Percentiles rank a stretch among this genome's conserved stretches.
Conservation (phyloP, 192 early-diverging fungal species). For the Gamsiella multidivaricata region DNA sequence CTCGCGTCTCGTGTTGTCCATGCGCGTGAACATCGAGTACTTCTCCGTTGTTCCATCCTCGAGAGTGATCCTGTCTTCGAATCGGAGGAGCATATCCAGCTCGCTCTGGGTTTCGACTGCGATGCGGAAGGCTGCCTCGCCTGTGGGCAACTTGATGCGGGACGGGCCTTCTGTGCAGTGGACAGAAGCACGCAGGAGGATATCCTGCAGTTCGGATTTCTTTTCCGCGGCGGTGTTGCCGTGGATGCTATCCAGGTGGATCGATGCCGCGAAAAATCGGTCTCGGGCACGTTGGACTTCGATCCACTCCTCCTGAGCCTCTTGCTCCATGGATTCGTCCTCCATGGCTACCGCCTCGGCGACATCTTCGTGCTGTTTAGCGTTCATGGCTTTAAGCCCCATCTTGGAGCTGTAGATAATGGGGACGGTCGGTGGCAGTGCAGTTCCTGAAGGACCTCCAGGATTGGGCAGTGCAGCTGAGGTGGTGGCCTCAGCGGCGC, state of each 20-base stretch:
- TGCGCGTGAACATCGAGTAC: neutral
- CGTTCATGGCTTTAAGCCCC: no score
- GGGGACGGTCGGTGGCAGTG: no score
- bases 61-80: neutral
- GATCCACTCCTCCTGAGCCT: neutral
- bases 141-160: neutral
- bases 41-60: neutral
- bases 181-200: neutral
- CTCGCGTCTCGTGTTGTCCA: neutral
- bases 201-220: neutral
- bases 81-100: neutral
- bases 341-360: no score
- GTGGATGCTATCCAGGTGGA: neutral
- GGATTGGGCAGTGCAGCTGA: no score
- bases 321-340: neutral
- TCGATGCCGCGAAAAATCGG: neutral
- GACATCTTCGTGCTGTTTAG: neutral
- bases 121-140: neutral
- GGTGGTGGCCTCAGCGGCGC: neutral
- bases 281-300: neutral
- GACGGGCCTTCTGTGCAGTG: neutral
- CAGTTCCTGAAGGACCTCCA: no score
- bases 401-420: no score
- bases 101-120: neutral
- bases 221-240: neutral